Percentiles rank a stretch among this genome's conserved stretches.
Conservation (phyloP, 768 basidiomycete species). For the Cubamyces sp. region DNA sequence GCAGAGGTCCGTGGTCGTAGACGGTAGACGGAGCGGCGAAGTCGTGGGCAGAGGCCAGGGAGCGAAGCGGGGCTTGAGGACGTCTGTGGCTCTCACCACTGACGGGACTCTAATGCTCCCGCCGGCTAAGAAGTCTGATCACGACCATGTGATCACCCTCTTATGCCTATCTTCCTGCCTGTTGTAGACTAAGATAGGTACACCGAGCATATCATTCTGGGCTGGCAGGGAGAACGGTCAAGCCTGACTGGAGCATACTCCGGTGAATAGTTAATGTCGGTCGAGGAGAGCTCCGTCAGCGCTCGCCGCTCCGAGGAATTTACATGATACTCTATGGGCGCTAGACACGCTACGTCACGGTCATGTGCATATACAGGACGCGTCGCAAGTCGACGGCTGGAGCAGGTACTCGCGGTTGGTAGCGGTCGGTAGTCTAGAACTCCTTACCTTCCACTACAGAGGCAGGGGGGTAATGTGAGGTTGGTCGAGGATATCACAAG, state of each 20-base stretch:
- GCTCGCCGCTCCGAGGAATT: too few relatives aligned
- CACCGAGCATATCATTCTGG: too few relatives aligned
- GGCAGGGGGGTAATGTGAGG: not conserved
- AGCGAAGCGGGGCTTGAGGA: not conserved
- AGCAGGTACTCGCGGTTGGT: too few relatives aligned
- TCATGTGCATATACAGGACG: not conserved
- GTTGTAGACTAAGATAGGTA: too few relatives aligned
- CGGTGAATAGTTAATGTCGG: not conserved
- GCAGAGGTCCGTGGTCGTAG: not conserved
- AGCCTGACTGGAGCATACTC: too few relatives aligned
- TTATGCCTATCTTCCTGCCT: not conserved
- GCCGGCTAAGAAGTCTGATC: conserved; percentile 12
- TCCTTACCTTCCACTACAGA: not conserved
- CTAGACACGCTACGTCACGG: conserved; percentile 6
- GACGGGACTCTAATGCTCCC: conserved; percentile 5
- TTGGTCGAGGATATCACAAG: not conserved
- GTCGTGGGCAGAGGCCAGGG: not conserved
- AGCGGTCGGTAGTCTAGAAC: not conserved
- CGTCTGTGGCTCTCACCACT: conserved; percentile 3
- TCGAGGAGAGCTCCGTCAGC: too few relatives aligned
- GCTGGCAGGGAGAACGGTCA: too few relatives aligned
- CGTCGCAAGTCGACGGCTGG: not conserved
- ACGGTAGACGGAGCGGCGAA: not conserved
- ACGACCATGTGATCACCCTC: conserved; percentile 2
- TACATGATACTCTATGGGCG: too few relatives aligned